Percentiles rank a stretch among this genome's conserved stretches.
Evolutionary conservation across 2,329 filamentous ascomycete genomes (phyloP).

Genomic region (Dactylella cylindrospora): DNA sequence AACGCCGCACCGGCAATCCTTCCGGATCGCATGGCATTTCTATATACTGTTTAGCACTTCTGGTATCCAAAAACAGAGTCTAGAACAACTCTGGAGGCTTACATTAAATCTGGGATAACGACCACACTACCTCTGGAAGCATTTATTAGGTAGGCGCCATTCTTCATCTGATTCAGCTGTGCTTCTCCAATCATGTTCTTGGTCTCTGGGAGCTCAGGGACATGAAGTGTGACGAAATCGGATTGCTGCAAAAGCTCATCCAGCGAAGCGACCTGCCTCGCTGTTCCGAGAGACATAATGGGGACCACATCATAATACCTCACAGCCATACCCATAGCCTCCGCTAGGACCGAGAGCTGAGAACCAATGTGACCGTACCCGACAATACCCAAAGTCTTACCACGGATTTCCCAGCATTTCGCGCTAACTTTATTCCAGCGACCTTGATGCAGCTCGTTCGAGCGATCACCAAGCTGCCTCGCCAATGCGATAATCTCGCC

Average conservation of each 20-base stretch:
- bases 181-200: constrained; percentile 82
- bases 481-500: constrained; percentile 88
- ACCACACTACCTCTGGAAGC: constrained; percentile 91
- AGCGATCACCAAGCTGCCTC: constrained; percentile 88
- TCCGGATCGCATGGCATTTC: constrained; percentile 75
- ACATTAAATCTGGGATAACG: constrained; percentile 84
- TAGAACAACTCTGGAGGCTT: not conserved
- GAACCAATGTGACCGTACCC: constrained; percentile 97
- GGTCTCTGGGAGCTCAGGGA: constrained; percentile 90
- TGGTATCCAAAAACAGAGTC: not conserved
- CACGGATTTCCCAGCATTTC: constrained; percentile 96
- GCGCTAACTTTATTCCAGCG: constrained; percentile 97
- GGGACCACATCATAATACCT: constrained; percentile 96
- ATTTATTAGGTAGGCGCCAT: constrained; percentile 91
- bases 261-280: constrained; percentile 76
- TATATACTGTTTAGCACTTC: constrained; percentile 16
- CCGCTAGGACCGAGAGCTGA: constrained; percentile 90
- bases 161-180: constrained; percentile 86
- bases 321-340: constrained; percentile 96
- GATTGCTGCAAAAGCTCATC: constrained; percentile 73
- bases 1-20: constrained; percentile 93
- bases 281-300: constrained; percentile 88
- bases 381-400: constrained; percentile 95
- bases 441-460: constrained; percentile 87
- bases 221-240: constrained; percentile 93